Percentiles rank a stretch among this genome's conserved stretches.
phyloP scores from a whole-genome alignment of 495 filamentous ascomycete genomes.

The Penicillium egyptiacum region DNA sequence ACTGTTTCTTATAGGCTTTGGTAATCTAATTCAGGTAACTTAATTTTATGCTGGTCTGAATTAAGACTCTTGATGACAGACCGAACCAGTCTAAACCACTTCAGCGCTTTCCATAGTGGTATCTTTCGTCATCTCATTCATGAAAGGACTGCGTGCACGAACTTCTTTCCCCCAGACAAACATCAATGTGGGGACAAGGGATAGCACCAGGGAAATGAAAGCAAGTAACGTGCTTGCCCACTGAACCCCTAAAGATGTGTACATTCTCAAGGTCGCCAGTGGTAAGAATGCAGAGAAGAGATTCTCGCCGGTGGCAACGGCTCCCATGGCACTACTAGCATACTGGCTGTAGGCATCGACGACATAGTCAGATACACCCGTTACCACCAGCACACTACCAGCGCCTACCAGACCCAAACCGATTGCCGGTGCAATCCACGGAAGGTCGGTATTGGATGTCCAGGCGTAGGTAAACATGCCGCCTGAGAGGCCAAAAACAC shows the following conservation, averaged over 20 bases:
- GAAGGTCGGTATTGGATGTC: constrained; percentile 9
- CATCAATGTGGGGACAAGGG: constrained; percentile 33
- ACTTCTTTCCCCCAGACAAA: constrained; percentile 32
- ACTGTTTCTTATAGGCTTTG: too few relatives aligned
- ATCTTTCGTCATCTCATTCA: not conserved
- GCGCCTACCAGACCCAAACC: constrained; percentile 21
- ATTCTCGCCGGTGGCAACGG: constrained; percentile 40
- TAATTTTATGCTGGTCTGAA: too few relatives aligned
- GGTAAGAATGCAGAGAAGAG: constrained; percentile 39
- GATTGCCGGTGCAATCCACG: constrained; percentile 30
- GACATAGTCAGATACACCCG: constrained; percentile 34
- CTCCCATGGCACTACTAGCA: constrained; percentile 37
- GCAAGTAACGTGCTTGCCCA: constrained; percentile 47
- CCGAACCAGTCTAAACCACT: not conserved
- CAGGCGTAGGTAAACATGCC: constrained; percentile 26
- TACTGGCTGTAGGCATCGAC: constrained; percentile 37
- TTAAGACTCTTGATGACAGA: too few relatives aligned
- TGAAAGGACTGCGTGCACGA: constrained; percentile 17
- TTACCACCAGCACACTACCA: constrained; percentile 32
- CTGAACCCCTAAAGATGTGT: constrained; percentile 40
- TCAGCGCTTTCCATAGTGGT: not conserved
- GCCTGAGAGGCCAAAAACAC: constrained; percentile 12
- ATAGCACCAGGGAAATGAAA: constrained; percentile 37
- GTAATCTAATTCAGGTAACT: too few relatives aligned
- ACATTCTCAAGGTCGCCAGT: constrained; percentile 45